phyloP scores from a whole-genome alignment of 2,329 filamentous ascomycete genomes.

The Trichoderma brevicompactum region DNA sequence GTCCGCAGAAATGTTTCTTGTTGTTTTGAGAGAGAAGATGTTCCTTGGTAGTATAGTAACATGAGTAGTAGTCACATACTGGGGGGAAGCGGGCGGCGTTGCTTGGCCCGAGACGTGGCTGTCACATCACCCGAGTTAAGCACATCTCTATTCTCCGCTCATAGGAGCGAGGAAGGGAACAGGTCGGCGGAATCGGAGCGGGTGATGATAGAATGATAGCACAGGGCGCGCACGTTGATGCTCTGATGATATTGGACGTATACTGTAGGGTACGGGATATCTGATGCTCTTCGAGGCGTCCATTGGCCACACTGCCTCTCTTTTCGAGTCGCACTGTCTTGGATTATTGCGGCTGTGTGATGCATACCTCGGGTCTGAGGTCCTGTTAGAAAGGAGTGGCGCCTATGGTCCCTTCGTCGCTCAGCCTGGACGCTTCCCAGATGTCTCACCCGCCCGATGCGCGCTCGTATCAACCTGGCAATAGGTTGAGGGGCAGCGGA shows the following conservation, averaged over 20 bases:
- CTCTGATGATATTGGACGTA: background rate
- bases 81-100: slow-evolving; percentile 6
- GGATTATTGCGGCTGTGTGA: slow-evolving; percentile 15
- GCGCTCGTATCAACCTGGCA: slow-evolving; percentile 1
- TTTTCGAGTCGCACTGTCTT: slow-evolving; percentile 22
- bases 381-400: slow-evolving; percentile 16
- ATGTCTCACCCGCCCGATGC: slow-evolving; percentile 25
- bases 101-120: background rate
- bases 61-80: background rate
- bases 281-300: background rate
- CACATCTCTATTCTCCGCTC: background rate
- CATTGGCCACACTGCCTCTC: slow-evolving; percentile 11
- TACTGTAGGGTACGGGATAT: background rate
- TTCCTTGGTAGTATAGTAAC: too few relatives aligned
- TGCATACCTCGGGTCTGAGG: slow-evolving; percentile 26
- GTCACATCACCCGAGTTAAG: slow-evolving; percentile 11
- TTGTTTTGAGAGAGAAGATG: background rate
- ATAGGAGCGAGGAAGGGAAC: background rate
- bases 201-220: background rate
- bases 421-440: slow-evolving; percentile 7
- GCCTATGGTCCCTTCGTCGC: slow-evolving; percentile 2
- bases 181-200: background rate
- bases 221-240: background rate
- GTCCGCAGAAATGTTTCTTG: background rate
- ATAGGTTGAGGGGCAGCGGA: background rate